These are phyloP conservation scores for Xylaria sp. DNA, from an alignment of 2,329 filamentous ascomycete genomes.

Conservation along the genomic window DNA sequence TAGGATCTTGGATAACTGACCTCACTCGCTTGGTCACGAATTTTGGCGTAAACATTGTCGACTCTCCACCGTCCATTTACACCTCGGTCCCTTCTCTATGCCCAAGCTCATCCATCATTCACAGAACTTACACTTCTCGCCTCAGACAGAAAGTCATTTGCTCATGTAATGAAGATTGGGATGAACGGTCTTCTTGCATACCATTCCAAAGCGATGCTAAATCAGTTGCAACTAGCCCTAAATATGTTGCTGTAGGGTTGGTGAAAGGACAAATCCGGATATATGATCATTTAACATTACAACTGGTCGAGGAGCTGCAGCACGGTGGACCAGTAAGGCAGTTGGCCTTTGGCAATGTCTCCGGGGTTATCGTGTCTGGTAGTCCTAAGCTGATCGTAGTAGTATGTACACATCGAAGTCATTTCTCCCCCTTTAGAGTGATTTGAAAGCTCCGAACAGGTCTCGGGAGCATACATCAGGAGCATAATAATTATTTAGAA, in stretches of 20 bases:
- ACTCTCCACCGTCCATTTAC: not conserved
- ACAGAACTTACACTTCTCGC: not conserved
- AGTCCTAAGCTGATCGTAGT: not conserved
- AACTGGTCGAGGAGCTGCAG: not conserved
- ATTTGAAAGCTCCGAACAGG: too few relatives aligned
- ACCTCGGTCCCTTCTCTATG: not conserved
- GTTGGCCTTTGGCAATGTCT: not conserved
- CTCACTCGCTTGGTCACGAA: not conserved
- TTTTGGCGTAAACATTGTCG: not conserved
- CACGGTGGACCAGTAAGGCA: not conserved
- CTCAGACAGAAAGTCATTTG: not conserved
- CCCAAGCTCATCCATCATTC: not conserved
- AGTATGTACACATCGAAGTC: too few relatives aligned
- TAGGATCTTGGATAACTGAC: not conserved
- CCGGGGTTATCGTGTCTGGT: not conserved
- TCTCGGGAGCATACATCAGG: too few relatives aligned
- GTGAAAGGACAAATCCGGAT: not conserved
- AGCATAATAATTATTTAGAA: too few relatives aligned
- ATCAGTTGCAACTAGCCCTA: not conserved
- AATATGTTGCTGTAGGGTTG: not conserved
- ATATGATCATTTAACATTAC: not conserved
- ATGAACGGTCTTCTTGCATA: not conserved
- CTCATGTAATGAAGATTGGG: not conserved
- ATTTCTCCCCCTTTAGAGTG: too few relatives aligned
- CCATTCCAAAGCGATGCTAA: not conserved